A percentile compares a stretch with the other conserved stretches of the same genome.
Evolutionary conservation across 306 rosid species (phyloP).

Genomic region (Dryas drummondii): DNA sequence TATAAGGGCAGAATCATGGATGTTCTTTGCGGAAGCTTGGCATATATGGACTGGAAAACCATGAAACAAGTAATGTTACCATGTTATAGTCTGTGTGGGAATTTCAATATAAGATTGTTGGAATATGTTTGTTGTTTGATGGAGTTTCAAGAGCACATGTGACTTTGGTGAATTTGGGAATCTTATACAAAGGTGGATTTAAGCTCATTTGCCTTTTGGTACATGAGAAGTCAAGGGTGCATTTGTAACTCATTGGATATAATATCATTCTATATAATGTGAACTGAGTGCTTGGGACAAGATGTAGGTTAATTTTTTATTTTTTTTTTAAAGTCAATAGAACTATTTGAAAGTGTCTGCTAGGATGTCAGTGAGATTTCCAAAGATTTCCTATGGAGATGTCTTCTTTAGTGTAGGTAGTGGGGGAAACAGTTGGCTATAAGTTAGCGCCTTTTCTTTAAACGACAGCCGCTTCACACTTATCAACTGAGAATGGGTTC

Average conservation of each 20-base stretch:
- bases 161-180: background rate
- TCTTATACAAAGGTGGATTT: background rate
- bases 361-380: background rate
- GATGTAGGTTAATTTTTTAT: background rate
- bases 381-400: background rate
- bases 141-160: background rate
- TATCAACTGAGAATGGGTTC: slow-evolving; percentile 1
- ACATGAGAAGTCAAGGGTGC: background rate
- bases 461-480: background rate
- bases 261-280: background rate
- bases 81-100: background rate
- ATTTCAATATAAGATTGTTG: background rate
- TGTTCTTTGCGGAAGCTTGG: background rate
- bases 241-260: background rate
- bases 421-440: background rate
- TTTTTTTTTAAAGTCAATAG: background rate
- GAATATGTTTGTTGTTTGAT: background rate
- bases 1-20: background rate
- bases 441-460: background rate
- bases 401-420: background rate
- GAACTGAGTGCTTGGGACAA: background rate
- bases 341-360: background rate
- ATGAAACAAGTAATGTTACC: background rate
- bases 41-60: background rate
- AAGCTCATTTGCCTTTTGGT: background rate